Percentiles rank a stretch among this genome's conserved stretches.
These are phyloP conservation scores for Breynia disticha DNA, from an alignment of 441 rosid species.

Conservation along the genomic window DNA sequence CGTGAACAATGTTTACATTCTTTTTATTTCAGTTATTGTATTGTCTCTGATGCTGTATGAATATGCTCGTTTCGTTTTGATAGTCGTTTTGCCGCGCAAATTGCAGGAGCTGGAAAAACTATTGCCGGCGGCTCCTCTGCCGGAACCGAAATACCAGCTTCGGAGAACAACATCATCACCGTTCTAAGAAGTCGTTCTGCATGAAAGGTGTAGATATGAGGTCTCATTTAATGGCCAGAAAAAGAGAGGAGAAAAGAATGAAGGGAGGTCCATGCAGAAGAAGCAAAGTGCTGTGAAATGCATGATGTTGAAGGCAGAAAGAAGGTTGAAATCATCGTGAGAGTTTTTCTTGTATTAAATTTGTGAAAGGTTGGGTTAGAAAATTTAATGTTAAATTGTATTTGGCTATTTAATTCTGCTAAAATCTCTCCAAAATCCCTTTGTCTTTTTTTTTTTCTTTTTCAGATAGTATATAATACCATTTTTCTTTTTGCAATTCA, in stretches of 20 bases:
- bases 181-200: slow-evolving; percentile 26
- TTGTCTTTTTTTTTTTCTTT: not conserved
- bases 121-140: slow-evolving; percentile 48
- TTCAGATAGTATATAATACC: not conserved
- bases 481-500: not conserved
- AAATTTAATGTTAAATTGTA: slow-evolving; percentile 8
- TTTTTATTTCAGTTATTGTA: no score
- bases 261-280: not conserved
- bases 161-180: slow-evolving; percentile 70
- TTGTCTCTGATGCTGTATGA: no score
- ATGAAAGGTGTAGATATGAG: slow-evolving; percentile 33
- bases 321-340: not conserved
- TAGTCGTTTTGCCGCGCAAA: no score
- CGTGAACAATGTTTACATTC: no score
- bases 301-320: not conserved
- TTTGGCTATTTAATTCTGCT: not conserved
- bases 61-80: no score
- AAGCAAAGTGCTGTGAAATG: not conserved
- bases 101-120: slow-evolving; percentile 62
- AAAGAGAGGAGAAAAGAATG: not conserved
- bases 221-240: slow-evolving; percentile 2
- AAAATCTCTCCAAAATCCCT: slow-evolving; percentile 1
- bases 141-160: slow-evolving; percentile 68
- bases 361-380: slow-evolving; percentile 13
- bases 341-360: slow-evolving; percentile 10